Evolutionary conservation across 805 yeast genomes (phyloP).

Genomic region (Suhomyces sp.): DNA sequence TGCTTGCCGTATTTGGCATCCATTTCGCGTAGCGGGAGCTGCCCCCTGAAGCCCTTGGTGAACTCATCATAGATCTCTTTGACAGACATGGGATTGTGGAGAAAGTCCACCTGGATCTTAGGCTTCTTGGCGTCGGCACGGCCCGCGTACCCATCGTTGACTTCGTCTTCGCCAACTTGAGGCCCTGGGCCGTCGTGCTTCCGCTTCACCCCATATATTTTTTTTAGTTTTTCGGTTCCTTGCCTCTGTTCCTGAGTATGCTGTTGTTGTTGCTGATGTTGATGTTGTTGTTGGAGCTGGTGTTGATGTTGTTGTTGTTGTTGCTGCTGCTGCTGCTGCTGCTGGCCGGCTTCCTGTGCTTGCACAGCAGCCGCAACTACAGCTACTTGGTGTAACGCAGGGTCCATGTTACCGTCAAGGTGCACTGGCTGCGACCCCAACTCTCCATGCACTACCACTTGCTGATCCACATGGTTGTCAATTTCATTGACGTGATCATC

Average conservation of each 20-base stretch:
- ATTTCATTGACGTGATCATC: slow-evolving; percentile 17
- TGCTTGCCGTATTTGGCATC: slow-evolving; percentile 43
- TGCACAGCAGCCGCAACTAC: slow-evolving; percentile 37
- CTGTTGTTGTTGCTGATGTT: not conserved
- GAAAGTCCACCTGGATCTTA: slow-evolving; percentile 35
- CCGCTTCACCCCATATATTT: slow-evolving; percentile 8
- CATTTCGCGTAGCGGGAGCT: slow-evolving; percentile 40
- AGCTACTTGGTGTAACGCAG: slow-evolving; percentile 40
- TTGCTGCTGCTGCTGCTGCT: slow-evolving; percentile 5
- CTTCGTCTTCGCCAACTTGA: slow-evolving; percentile 5
- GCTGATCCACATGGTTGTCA: slow-evolving; percentile 19
- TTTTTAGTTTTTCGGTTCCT: slow-evolving; percentile 5
- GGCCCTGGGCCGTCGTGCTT: slow-evolving; percentile 6
- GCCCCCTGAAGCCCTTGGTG: slow-evolving; percentile 43
- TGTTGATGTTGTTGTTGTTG: slow-evolving; percentile 29
- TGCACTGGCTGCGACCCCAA: slow-evolving; percentile 15
- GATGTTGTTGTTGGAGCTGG: slow-evolving; percentile 19
- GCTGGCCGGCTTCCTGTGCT: slow-evolving; percentile 11
- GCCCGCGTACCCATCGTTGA: slow-evolving; percentile 8
- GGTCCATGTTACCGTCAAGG: slow-evolving; percentile 39
- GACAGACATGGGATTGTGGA: slow-evolving; percentile 45
- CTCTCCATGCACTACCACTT: slow-evolving; percentile 8
- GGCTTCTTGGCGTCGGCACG: slow-evolving; percentile 27
- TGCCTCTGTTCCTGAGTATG: slow-evolving; percentile 1
- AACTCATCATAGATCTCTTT: slow-evolving; percentile 45